phyloP scores from a whole-genome alignment of 2,329 filamentous ascomycete genomes.

The Volutella citrinella region DNA sequence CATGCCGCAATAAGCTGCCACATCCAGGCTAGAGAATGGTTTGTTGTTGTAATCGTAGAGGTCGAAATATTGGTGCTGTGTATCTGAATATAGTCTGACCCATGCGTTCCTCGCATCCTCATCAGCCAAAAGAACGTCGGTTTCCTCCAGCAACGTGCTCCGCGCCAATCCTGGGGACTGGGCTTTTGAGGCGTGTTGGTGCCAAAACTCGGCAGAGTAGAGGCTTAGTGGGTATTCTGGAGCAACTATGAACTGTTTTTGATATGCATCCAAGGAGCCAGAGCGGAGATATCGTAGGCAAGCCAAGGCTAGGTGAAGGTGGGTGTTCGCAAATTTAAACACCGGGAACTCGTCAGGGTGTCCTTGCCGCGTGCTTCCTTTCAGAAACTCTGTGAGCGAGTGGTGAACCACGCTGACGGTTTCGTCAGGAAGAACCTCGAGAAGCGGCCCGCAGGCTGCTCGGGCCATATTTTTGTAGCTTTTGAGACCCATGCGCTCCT shows the following conservation, averaged over 20 bases:
- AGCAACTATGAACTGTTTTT: not conserved
- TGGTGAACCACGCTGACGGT: constrained; percentile 45
- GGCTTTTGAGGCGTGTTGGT: too few relatives aligned
- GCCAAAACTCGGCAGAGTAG: too few relatives aligned
- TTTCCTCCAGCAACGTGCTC: too few relatives aligned
- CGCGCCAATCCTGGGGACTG: too few relatives aligned
- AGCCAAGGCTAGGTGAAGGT: not conserved
- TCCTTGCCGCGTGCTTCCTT: not conserved
- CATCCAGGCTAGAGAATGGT: too few relatives aligned
- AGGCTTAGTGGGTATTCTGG: not conserved
- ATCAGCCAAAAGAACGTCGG: too few relatives aligned
- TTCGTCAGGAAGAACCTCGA: constrained; percentile 45
- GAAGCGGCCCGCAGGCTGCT: constrained; percentile 40
- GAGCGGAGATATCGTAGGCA: not conserved
- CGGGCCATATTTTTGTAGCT: constrained; percentile 36
- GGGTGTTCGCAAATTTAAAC: not conserved
- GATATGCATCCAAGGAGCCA: not conserved
- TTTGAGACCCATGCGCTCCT: constrained; percentile 14
- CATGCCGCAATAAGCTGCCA: too few relatives aligned
- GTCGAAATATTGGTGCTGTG: too few relatives aligned
- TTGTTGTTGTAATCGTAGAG: too few relatives aligned
- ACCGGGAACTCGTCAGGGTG: not conserved
- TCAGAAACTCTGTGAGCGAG: constrained; percentile 46
- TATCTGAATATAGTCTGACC: too few relatives aligned
- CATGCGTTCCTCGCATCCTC: too few relatives aligned